Evolutionary conservation across 225 moss, liverwort and hornwort species (phyloP).

Genomic region (Pseudoscleropodium purum): DNA sequence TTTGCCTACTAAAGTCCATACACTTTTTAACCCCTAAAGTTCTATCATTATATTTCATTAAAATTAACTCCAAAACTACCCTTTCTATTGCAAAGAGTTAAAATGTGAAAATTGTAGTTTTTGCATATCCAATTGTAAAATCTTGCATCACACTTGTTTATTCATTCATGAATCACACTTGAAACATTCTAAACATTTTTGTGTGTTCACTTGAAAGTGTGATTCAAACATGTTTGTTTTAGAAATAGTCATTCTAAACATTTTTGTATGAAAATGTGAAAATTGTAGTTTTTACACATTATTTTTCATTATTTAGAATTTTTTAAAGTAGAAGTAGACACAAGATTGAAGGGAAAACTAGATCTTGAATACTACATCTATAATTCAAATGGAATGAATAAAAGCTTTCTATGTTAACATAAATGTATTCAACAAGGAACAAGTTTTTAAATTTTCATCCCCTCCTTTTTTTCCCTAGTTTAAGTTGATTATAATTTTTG

Average conservation of each 20-base stretch:
- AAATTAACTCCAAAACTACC: background rate
- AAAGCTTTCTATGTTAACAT: background rate
- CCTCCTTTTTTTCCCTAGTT: too few species aligned
- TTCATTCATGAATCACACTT: too few species aligned
- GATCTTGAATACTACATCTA: background rate
- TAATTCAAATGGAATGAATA: background rate
- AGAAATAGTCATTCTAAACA: too few species aligned
- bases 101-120: background rate
- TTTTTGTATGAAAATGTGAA: too few species aligned
- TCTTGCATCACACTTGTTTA: background rate
- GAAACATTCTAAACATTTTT: too few species aligned
- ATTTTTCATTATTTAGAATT: background rate
- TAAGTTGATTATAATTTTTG: background rate
- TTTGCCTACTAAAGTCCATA: too few species aligned
- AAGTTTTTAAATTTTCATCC: background rate
- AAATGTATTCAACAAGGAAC: background rate
- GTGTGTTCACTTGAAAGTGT: too few species aligned
- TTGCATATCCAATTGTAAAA: background rate
- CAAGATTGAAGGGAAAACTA: background rate
- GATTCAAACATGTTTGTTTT: too few species aligned
- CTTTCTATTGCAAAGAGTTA: background rate
- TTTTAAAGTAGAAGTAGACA: too few species aligned
- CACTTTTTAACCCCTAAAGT: background rate
- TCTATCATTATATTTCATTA: fast-evolving
- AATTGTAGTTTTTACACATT: background rate